Base-by-base conservation (phyloP, 352 stramenopile species). In the Phytophthora capsici region DNA sequence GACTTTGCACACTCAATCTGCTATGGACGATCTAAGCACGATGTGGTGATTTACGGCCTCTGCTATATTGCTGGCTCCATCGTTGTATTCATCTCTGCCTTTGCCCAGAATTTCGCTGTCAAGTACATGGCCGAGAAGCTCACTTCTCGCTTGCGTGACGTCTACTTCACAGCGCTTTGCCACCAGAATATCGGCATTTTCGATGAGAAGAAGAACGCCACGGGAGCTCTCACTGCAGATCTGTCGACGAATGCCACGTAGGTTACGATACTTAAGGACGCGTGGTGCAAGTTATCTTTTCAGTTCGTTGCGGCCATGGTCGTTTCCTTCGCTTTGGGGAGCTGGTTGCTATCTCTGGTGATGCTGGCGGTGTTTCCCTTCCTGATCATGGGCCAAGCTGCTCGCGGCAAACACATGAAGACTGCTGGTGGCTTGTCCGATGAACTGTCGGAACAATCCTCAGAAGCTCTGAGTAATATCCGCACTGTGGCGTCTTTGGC, bases 91-190 rank as follows among this genome's bases (percentile, higher is more conserved):
- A 9, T 66, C 10, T 52, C 73, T 26, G 68, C 51, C 8, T 73
- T 66, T 8, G 38, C 62, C 1, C 77, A 87, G 38, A 78, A 57
- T 30, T 88, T 73, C 45, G 63, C 53, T 14, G 87, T 88, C 55
- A 72, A 77, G 36, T 81, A 74, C 59, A 80, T 84, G 50, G 68
- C 56, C 17, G 80, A 89, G 48, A 80, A 80, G 25, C 60, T 89
- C 17, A 76, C 74, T n/a, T 77, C 76, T 0, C 71, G 82, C 0
- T 66, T 88, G 3, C 75, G 80, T 2, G 63, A 84, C 10, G 66
- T 82, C 22, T 67, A 86, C n/a, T 86, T 89, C 37, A 40, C 34
- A 6, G 34, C 34, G 6, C 34, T 40, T 40, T 40, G 34, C 16
- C 34, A 13, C 16, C 34, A 40, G 34, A 40, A 40, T 40, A 40